These are phyloP conservation scores for Yamadazyma philogaea DNA, from an alignment of 805 yeast genomes.

Conservation along the genomic window DNA sequence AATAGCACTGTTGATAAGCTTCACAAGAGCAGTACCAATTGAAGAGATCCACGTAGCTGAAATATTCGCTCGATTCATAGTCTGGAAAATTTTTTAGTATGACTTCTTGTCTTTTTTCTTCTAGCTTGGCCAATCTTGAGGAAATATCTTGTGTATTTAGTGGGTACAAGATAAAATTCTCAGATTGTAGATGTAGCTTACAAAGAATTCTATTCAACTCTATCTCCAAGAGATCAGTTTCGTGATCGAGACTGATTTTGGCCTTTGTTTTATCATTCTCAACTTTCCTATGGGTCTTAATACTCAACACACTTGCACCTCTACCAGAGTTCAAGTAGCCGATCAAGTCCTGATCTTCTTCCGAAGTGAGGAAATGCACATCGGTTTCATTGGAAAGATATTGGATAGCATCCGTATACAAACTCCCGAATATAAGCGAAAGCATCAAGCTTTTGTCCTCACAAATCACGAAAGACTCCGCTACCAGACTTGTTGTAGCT, in stretches of 20 bases:
- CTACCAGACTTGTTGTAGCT: slow-evolving; percentile 2
- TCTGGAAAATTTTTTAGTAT: background rate
- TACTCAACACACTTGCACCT: background rate
- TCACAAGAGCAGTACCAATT: slow-evolving; percentile 35
- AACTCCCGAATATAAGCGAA: slow-evolving; percentile 19
- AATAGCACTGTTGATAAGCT: slow-evolving; percentile 18
- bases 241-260: background rate
- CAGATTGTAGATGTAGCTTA: background rate
- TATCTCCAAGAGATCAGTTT: background rate
- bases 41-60: slow-evolving; percentile 7
- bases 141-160: background rate
- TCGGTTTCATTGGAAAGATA: slow-evolving; percentile 7
- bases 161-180: background rate
- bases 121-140: background rate
- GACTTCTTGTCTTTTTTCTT: background rate
- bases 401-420: slow-evolving; percentile 17
- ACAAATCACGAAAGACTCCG: slow-evolving; percentile 2
- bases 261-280: background rate
- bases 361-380: background rate
- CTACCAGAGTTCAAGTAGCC: background rate
- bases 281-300: background rate
- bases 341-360: background rate
- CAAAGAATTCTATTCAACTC: slow-evolving; percentile 2
- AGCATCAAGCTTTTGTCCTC: slow-evolving; percentile 18
- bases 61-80: background rate